Evolutionary conservation across 768 basidiomycete species (phyloP), one percentile per base, ranked within the genome.

Genomic region (Mrakia hoshinonis): DNA sequence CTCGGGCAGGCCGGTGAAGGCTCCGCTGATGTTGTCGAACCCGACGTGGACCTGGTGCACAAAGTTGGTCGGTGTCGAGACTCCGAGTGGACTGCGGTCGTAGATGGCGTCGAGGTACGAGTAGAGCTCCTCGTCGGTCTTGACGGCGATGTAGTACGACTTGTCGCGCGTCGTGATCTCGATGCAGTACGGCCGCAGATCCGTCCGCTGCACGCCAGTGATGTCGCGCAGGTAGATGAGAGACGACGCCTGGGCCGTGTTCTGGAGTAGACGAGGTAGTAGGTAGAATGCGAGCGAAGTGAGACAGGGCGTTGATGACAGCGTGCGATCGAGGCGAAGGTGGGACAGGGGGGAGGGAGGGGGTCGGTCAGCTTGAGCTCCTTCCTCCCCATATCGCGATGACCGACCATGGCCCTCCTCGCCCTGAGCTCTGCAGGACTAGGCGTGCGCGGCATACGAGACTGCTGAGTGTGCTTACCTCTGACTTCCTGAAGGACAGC

Each of bases 1-100:
- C 69, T 96, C 93, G 12, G 95, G 95, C 79, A 99, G 86, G 70
- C 95, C 95, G 20, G 94, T 97, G 80, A 99, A 99, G 20, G 87
- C 92, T 13, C 95, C 95, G 51, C 89, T 89, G 54, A 90, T 83
- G 2, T 93, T 91, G 81, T 99, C 95, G 76, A 94, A 97, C 3
- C 93, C 94, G 69, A 98, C 95, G 80, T 98, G 95, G 2, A 98
- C 93, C 79, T 97, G 93, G 82, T 99, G 95, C 0, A 97, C 92
- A 77, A 99, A 98, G 80, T 99, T 95, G 10, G 94, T 97, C 0
- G 95, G 95, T 75, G 89, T 89, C 79, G 88, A 89, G 54, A 94
- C 90, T 34, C 95, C 92, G 87, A 93, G 83, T 3, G 94, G 92
- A 76, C 90, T 91, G 60, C 92, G 85, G 6, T 86, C 86, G 81